Evolutionary conservation across 768 basidiomycete species (phyloP).

Genomic region (Termitomyces sp.): DNA sequence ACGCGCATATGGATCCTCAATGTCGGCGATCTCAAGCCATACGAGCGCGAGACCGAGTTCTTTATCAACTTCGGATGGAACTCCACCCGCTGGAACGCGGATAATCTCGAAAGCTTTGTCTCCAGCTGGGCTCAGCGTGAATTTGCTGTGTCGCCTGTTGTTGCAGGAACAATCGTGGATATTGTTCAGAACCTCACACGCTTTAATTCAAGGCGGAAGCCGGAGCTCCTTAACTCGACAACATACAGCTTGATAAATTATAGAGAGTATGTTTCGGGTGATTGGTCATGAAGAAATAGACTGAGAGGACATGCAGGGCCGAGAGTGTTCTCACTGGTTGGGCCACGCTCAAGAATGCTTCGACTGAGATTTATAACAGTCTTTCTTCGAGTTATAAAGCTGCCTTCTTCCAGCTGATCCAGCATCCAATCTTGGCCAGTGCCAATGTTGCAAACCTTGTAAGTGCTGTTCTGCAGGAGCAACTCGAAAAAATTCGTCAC

Average conservation of each 20-base stretch:
- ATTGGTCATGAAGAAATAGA: neutral
- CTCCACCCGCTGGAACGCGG: conserved; percentile 44
- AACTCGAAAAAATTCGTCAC: too few relatives aligned
- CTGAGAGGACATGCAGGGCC: conserved; percentile 32
- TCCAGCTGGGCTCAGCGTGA: conserved; percentile 58
- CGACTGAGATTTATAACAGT: conserved; percentile 50
- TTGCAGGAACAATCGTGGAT: conserved; percentile 37
- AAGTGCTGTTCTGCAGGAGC: neutral
- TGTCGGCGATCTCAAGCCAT: conserved; percentile 72
- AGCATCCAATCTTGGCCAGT: conserved; percentile 57
- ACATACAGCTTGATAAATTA: conserved; percentile 63
- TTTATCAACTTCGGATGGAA: conserved; percentile 64
- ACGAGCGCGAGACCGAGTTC: conserved; percentile 66
- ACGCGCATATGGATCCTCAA: conserved; percentile 65
- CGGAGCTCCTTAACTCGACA: conserved; percentile 56
- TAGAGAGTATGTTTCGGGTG: conserved; percentile 45
- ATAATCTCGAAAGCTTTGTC: conserved; percentile 50
- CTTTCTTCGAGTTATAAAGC: conserved; percentile 41
- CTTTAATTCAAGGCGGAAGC: conserved; percentile 57
- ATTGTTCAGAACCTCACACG: conserved; percentile 52
- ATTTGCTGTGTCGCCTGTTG: conserved; percentile 39
- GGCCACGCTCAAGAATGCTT: conserved; percentile 39
- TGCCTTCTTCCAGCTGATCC: conserved; percentile 69
- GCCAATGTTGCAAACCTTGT: conserved; percentile 51
- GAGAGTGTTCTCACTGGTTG: conserved; percentile 49